Percentiles rank a stretch among this genome's conserved stretches.
phyloP scores from a whole-genome alignment of 768 basidiomycete genomes.

The Tricholoma bakamatsutake region DNA sequence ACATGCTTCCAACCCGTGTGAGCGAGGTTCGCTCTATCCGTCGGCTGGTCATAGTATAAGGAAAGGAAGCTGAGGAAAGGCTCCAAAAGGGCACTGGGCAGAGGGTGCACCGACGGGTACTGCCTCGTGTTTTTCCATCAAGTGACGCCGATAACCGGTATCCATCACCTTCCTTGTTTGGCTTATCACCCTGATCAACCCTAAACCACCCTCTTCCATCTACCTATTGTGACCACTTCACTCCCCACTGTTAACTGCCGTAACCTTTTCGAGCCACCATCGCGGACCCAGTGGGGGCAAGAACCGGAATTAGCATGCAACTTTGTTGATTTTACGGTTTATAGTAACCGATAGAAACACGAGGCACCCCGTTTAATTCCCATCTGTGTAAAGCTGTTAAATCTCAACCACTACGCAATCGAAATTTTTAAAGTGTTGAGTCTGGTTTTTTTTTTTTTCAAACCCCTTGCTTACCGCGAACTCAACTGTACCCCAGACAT shows the following conservation, averaged over 20 bases:
- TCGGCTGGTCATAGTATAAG: neutral
- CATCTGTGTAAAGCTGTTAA: constrained; percentile 22
- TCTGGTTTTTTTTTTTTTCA: constrained; percentile 23
- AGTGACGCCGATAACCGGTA: constrained; percentile 13
- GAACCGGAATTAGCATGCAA: constrained; percentile 21
- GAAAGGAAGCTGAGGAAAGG: constrained; percentile 7
- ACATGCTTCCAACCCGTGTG: no score
- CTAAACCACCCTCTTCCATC: constrained; percentile 11
- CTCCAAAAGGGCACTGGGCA: constrained; percentile 25
- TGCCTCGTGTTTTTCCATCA: constrained; percentile 24
- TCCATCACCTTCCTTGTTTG: constrained; percentile 8
- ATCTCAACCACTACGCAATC: constrained; percentile 22
- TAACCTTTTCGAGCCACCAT: constrained; percentile 10
- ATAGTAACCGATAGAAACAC: constrained; percentile 30
- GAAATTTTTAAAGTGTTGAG: constrained; percentile 25
- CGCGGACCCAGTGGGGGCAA: constrained; percentile 27
- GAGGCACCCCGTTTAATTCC: constrained; percentile 35
- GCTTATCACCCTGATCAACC: constrained; percentile 18
- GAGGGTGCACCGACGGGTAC: constrained; percentile 27
- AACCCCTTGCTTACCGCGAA: constrained; percentile 12
- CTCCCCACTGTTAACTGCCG: constrained; percentile 8
- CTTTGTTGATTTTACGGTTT: constrained; percentile 22
- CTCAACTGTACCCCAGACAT: constrained; percentile 11
- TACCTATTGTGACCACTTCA: constrained; percentile 9
- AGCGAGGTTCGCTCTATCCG: neutral